These are phyloP conservation scores for Apophysomyces ossiformis DNA, from an alignment of 371 early-diverging fungal genomes.

Conservation along the genomic window DNA sequence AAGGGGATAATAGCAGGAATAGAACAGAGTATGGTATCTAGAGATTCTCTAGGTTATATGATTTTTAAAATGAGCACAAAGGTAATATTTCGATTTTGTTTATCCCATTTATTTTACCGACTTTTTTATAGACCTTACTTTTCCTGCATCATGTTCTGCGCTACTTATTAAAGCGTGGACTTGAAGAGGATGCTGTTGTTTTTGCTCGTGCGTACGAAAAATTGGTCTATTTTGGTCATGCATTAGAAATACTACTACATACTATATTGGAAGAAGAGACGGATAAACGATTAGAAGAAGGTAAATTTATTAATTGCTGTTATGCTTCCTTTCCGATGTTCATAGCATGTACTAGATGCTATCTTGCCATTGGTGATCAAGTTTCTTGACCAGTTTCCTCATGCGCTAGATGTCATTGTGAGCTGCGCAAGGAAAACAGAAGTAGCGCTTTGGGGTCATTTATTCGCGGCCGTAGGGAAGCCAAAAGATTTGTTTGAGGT, in stretches of 20 bases:
- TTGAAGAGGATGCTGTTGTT: slow-evolving; percentile 60
- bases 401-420: slow-evolving; percentile 82
- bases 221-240: slow-evolving; percentile 82
- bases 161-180: slow-evolving; percentile 57
- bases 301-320: slow-evolving; percentile 4
- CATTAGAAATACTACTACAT: slow-evolving; percentile 85
- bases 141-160: slow-evolving; percentile 77
- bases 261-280: slow-evolving; percentile 83
- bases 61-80: slow-evolving; percentile 73
- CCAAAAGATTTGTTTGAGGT: slow-evolving; percentile 83
- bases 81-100: slow-evolving; percentile 36
- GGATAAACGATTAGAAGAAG: slow-evolving; percentile 21
- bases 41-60: slow-evolving; percentile 60
- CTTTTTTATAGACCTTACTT: slow-evolving; percentile 67
- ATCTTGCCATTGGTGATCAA: slow-evolving; percentile 71
- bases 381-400: slow-evolving; percentile 77
- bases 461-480: slow-evolving; percentile 81
- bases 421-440: slow-evolving; percentile 92
- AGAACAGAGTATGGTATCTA: slow-evolving; percentile 67
- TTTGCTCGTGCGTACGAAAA: slow-evolving; percentile 73
- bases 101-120: not conserved
- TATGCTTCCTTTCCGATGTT: slow-evolving; percentile 4
- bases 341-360: slow-evolving; percentile 44
- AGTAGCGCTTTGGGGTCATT: slow-evolving; percentile 85
- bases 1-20: slow-evolving; percentile 83